Evolutionary conservation across 1,284 basidiomycete genomes (phyloP).

Genomic region (Moesziomyces aphidis): DNA sequence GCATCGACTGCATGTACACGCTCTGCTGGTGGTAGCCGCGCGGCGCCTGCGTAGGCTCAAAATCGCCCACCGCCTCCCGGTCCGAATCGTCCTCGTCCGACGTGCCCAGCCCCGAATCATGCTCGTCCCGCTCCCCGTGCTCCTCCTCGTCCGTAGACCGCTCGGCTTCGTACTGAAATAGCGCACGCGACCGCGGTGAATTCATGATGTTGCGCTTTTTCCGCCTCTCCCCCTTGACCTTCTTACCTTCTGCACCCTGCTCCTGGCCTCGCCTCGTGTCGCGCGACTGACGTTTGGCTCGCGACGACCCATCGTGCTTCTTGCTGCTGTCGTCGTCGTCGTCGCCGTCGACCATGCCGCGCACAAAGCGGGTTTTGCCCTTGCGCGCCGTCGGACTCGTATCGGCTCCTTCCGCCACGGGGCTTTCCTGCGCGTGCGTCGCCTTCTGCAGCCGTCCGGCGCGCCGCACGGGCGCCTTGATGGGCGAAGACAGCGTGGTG

Average conservation of each 20-base stretch:
- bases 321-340: slow-evolving; percentile 9
- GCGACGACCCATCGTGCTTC: neutral
- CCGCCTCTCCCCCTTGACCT: slow-evolving; percentile 1
- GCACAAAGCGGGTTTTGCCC: slow-evolving; percentile 4
- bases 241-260: slow-evolving; percentile 24
- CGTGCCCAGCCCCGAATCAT: slow-evolving; percentile 71
- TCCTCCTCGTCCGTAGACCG: slow-evolving; percentile 81
- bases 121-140: slow-evolving; percentile 70
- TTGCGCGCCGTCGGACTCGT: slow-evolving; percentile 26
- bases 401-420: slow-evolving; percentile 3
- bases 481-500: slow-evolving; percentile 28
- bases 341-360: slow-evolving; percentile 12
- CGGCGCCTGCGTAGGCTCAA: slow-evolving; percentile 76
- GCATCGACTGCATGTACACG: slow-evolving; percentile 61
- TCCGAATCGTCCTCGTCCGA: slow-evolving; percentile 75
- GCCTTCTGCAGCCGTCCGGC: slow-evolving; percentile 21
- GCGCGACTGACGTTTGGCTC: neutral
- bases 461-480: slow-evolving; percentile 33
- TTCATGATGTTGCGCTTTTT: slow-evolving; percentile 57
- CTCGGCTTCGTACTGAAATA: slow-evolving; percentile 76
- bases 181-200: slow-evolving; percentile 67
- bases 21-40: slow-evolving; percentile 72
- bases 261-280: slow-evolving; percentile 1
- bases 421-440: slow-evolving; percentile 4
- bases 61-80: slow-evolving; percentile 74